A percentile compares a stretch with the other conserved stretches of the same genome.
Evolutionary conservation across 2,329 filamentous ascomycete genomes (phyloP).

Genomic region (Chaetomiaceae sp.): DNA sequence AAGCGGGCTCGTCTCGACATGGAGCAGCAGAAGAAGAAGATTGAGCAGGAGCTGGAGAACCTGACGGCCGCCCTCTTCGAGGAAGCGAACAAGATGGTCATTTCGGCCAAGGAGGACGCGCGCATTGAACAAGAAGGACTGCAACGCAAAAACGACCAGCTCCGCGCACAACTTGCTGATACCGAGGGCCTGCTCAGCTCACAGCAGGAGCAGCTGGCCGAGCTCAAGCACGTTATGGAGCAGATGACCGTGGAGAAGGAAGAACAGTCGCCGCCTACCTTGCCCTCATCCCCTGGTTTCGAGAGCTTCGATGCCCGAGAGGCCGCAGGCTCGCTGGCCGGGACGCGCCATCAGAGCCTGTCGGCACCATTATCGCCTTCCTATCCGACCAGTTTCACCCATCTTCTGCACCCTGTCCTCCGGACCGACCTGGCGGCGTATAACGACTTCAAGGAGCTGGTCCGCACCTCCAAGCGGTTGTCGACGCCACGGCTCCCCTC

Average conservation of each 20-base stretch:
- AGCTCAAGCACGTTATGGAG: slow-evolving; percentile 90
- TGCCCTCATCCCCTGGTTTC: slow-evolving; percentile 74
- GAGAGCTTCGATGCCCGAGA: slow-evolving; percentile 59
- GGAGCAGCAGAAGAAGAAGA: slow-evolving; percentile 77
- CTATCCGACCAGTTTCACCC: slow-evolving; percentile 66
- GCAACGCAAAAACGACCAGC: slow-evolving; percentile 79
- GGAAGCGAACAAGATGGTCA: slow-evolving; percentile 98
- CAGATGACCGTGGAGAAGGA: slow-evolving; percentile 70
- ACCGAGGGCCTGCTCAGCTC: slow-evolving; percentile 79
- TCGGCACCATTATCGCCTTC: slow-evolving; percentile 45
- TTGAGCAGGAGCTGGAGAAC: slow-evolving; percentile 86
- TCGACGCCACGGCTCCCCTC: slow-evolving; percentile 58
- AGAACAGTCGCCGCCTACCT: slow-evolving; percentile 63
- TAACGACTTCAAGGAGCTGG: slow-evolving; percentile 75
- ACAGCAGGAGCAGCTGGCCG: slow-evolving; percentile 85
- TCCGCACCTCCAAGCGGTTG: slow-evolving; percentile 59
- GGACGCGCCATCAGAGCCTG: slow-evolving; percentile 32
- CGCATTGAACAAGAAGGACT: slow-evolving; percentile 75
- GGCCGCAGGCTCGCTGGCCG: slow-evolving; percentile 32
- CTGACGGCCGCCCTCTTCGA: slow-evolving; percentile 92
- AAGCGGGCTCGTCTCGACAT: slow-evolving; percentile 56
- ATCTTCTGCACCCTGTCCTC: slow-evolving; percentile 76
- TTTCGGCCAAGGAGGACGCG: slow-evolving; percentile 82
- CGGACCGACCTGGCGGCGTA: slow-evolving; percentile 75
- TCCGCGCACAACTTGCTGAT: slow-evolving; percentile 78